Evolutionary conservation across 371 early-diverging fungal genomes (phyloP), one percentile per base, ranked within the genome.

Genomic region (Syncephalis plumigaleata): DNA sequence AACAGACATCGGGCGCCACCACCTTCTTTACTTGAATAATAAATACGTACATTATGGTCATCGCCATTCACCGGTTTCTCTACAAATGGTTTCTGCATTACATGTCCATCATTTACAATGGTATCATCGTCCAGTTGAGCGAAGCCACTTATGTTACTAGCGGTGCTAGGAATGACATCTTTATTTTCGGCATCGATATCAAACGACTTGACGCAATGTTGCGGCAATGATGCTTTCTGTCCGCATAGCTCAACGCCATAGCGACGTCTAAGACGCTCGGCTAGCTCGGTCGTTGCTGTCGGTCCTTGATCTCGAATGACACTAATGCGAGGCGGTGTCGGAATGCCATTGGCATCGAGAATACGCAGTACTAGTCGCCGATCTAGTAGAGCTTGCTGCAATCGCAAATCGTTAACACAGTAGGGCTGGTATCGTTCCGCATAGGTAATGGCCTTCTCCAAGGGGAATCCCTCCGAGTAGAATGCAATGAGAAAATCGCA

Each of bases 61-160:
- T 98, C 98, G 25, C 92, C 91, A 25, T 84, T 77, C 1, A 85
- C 86, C 1, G 98, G 98, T 57, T 98, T 98, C 55, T 98, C 98
- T 17, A 97, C 94, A 65, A 95, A 97, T 3, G 98, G 94, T 59
- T 96, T 97, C 40, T 56, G 58, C 22, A 98, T 59, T 17, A 58
- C 64, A 48, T 68, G 52, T 3, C 73, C 75, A 18, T 81, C 83
- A 1, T 87, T 69, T 38, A 66, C 50, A 45, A 97, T 76, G 0
- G 82, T 87, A 46, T 91, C 85, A 5, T 58, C 58, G 11, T 31
- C 31, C 11, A 31, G 31, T 31, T 31, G 31, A 31, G 31, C 31
- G 11, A 31, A 31, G 4, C 31, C 31, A 31, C 31, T 31, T 7
- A 31, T 11, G 11, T 31, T 11, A 31, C 11, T 11, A 7, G 31